phyloP scores from a whole-genome alignment of 2,329 filamentous ascomycete species.

The Ceratocystis lukuohia region DNA sequence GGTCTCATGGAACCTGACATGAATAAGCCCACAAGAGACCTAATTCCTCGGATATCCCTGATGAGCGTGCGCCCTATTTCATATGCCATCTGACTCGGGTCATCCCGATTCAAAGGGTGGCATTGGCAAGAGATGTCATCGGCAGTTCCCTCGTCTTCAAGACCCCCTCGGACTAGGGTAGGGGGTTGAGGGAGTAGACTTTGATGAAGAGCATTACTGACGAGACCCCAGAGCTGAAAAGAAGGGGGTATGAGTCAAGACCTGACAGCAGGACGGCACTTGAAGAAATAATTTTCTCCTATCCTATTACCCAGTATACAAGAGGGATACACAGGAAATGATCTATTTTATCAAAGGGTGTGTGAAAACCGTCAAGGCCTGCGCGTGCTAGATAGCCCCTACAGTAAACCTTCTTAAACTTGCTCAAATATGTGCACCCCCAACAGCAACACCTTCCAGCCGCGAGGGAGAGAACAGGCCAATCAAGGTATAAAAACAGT shows the following conservation, averaged over 20 bases:
- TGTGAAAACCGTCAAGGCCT: neutral
- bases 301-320: neutral
- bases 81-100: neutral
- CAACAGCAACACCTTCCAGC: neutral
- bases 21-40: neutral
- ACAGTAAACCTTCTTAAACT: slow-evolving; percentile 14
- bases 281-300: neutral
- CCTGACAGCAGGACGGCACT: neutral
- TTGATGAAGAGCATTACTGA: neutral
- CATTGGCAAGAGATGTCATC: neutral
- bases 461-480: too few species aligned
- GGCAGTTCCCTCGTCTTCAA: neutral
- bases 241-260: slow-evolving; percentile 5
- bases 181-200: neutral
- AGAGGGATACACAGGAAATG: neutral
- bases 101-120: slow-evolving; percentile 1
- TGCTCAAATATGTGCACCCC: slow-evolving; percentile 15
- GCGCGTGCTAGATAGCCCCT: neutral
- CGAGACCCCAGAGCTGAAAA: slow-evolving; percentile 4
- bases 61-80: neutral
- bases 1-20: neutral
- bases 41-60: neutral
- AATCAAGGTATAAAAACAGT: neutral
- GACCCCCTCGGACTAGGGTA: neutral
- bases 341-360: neutral